phyloP scores from a whole-genome alignment of 2,329 filamentous ascomycete species.

The Colletotrichum lentis region DNA sequence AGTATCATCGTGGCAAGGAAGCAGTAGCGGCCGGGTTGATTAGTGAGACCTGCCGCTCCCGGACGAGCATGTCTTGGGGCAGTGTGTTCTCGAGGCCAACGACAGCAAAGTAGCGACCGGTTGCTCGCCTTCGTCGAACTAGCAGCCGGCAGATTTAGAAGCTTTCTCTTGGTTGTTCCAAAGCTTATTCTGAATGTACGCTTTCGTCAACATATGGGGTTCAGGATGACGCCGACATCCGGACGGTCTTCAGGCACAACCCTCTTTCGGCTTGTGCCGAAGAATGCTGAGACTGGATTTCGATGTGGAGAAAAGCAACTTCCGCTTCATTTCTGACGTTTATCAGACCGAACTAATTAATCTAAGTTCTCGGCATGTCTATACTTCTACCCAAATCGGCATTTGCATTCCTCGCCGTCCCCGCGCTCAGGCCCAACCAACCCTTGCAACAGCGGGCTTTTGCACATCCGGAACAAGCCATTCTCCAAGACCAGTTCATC shows the following conservation, averaged over 20 bases:
- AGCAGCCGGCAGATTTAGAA: neutral
- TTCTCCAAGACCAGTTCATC: neutral
- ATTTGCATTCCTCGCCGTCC: slow-evolving; percentile 3
- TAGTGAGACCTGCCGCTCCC: slow-evolving; percentile 7
- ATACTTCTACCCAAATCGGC: neutral
- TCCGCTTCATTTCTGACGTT: too few species aligned
- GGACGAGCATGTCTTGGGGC: neutral
- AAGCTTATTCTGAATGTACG: slow-evolving; percentile 2
- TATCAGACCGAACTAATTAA: neutral
- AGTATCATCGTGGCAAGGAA: neutral
- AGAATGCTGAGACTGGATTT: neutral
- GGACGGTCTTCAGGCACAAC: slow-evolving; percentile 17
- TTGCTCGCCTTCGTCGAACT: neutral
- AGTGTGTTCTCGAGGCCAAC: neutral
- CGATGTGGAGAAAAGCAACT: neutral
- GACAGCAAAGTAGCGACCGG: neutral
- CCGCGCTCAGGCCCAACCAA: neutral
- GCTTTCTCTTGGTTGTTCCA: neutral
- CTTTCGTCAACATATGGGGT: slow-evolving; percentile 12
- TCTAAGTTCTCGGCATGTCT: neutral
- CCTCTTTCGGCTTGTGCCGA: slow-evolving; percentile 18
- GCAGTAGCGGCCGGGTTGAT: neutral
- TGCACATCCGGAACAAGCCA: neutral
- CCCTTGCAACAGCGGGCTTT: neutral
- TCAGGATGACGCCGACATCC: neutral